Base-by-base conservation (phyloP, 2,329 filamentous ascomycete species). In the Botrytis paeoniae region DNA sequence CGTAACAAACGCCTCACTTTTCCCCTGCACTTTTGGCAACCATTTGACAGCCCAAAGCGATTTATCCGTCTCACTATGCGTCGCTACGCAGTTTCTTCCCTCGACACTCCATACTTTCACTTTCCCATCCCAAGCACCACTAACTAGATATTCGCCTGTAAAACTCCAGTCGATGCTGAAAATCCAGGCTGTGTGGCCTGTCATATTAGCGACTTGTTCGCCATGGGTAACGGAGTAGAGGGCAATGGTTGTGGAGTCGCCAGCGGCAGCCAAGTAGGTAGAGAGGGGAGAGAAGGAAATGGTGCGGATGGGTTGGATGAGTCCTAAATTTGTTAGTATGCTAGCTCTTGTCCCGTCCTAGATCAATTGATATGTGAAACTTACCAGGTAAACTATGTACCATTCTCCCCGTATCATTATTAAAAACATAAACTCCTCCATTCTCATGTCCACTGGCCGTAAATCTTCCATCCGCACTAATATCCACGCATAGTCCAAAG, bases 71-170 rank as follows among this genome's bases (percentile, higher is more conserved):
- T 98, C 95, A 73, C 92, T 95, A 81, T 97, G 94, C 16, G 96
- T 99, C 20, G 95, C 94, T 62, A 99, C 96, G 80, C 96, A 98
- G 7, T 87, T 86, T 73, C 90, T 88, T 48, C 91, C 89, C 78
- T 97, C 94, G 74, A 98, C 89, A 43, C 93, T 95, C 96, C 96
- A 99, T 43, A 98, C 93, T 83, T 97, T 98, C 74, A 93, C 93
- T 82, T 97, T 98, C 54, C 96, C 95, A 80, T 98, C 95, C 81
- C 97, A 94, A 1, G 92, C 90, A 65, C 94, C 93, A 79, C 92
- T 97, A 4, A 98, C 86, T 20, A 99, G 85, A 81, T 93, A 97
- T 83, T 98, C 95, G 65, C 96, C 96, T 7, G 93, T 97, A 79
- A 93, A 89, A 81, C 92, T 98, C 94, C 95, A 99, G 81, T 97